Evolutionary conservation across 2,329 filamentous ascomycete species (phyloP), one percentile per base, ranked within the genome.

Genomic region (Phoma sp.): DNA sequence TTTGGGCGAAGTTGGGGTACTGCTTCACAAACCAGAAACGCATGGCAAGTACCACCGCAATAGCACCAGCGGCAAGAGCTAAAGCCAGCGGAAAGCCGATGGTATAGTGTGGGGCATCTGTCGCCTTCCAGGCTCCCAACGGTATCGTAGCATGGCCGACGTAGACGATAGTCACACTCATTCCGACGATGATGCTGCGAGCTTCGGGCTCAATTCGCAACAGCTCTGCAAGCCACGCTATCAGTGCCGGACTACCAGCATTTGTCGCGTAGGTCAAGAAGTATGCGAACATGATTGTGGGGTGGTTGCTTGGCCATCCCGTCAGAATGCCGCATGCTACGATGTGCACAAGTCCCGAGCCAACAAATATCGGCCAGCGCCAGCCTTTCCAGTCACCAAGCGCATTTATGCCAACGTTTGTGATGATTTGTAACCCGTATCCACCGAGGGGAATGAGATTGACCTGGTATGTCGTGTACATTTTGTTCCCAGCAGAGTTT

Each of bases 401-500:
- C 24, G 54, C 54, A 27, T 60, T 60, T 21, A 57, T 50, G 19
- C 49, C 50, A 22, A 57, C 51, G 10, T 49, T 40, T 1, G 45
- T 48, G 24, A 60, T 40, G 19, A 60, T 41, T 17, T 51, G 48
- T 1, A 60, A 17, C 4, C 37, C 49, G 46, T 60, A 60, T 24
- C 54, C 57, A 15, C 54, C 57, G 10, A 57, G 54, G 21, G 57
- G 54, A 35, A 60, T 60, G 21, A 60, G 49, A 17, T 60, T 60
- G 45, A 57, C 54, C 39, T 49, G 51, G 29, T 57, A 60, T 9
- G 54, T 57, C 10, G 53, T 51, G 37, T 53, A 60, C 1, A 57
- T 38, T 2, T 43, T 41, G 15, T 37, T 43, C 27, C 57, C 57
- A 17, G 51, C 37, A 25, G 52, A 33, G 17, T 48, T 37, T 2